Evolutionary conservation across 805 yeast genomes (phyloP).

Genomic region (Kregervanrija delftensis): DNA sequence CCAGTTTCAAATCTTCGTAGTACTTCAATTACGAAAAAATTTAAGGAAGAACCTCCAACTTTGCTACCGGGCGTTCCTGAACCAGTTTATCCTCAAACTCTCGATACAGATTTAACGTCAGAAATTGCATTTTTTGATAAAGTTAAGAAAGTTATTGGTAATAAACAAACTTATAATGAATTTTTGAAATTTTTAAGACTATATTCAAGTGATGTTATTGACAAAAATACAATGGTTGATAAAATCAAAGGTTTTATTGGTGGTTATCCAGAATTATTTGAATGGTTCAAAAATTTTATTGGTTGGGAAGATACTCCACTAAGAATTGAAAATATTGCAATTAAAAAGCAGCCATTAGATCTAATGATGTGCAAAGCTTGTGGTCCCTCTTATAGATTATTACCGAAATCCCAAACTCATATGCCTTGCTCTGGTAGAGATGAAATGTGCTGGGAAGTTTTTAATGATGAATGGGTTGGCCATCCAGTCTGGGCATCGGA

Average conservation of each 20-base stretch:
- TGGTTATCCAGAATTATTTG: constrained; percentile 65
- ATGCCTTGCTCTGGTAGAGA: constrained; percentile 99
- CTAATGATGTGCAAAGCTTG: constrained; percentile 85
- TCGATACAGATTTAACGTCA: constrained; percentile 61
- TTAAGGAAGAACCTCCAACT: constrained; percentile 47
- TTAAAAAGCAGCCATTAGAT: constrained; percentile 87
- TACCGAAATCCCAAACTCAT: constrained; percentile 89
- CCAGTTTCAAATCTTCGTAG: constrained; percentile 43
- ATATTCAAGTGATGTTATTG: constrained; percentile 86
- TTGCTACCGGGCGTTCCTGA: constrained; percentile 83
- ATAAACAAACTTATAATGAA: constrained; percentile 86
- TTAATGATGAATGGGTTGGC: constrained; percentile 98
- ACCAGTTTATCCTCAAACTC: constrained; percentile 56
- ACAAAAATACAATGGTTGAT: constrained; percentile 71
- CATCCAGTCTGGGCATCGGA: constrained; percentile 99
- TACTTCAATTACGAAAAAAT: constrained; percentile 16
- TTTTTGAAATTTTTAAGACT: constrained; percentile 82
- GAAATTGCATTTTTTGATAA: constrained; percentile 89
- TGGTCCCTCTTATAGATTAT: constrained; percentile 89
- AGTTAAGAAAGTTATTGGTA: constrained; percentile 81
- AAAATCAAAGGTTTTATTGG: constrained; percentile 85
- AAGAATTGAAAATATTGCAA: constrained; percentile 79
- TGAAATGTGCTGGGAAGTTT: constrained; percentile 98
- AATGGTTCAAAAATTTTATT: constrained; percentile 90
- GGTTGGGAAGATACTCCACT: constrained; percentile 82